A percentile compares a stretch with the other conserved stretches of the same genome.
These are phyloP conservation scores for Emmonsia crescens DNA, from an alignment of 2,329 filamentous ascomycete species.

Conservation along the genomic window DNA sequence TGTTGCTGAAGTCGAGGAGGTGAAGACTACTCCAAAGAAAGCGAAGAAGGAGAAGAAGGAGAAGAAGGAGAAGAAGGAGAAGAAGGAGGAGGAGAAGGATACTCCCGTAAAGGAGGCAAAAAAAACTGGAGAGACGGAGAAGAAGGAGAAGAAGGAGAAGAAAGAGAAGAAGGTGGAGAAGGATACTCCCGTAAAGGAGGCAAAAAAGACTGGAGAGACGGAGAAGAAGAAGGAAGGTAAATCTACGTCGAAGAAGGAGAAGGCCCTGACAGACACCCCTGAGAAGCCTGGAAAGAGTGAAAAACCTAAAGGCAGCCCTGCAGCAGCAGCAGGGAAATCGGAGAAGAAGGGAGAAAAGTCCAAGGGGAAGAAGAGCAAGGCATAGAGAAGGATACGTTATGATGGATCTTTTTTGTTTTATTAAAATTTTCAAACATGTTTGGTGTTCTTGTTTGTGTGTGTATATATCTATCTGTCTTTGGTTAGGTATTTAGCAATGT, in stretches of 20 bases:
- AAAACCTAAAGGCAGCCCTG: constrained; percentile 9
- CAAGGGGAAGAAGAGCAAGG: constrained; percentile 22
- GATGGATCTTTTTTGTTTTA: not conserved
- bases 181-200: constrained; percentile 5
- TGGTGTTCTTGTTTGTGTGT: not conserved
- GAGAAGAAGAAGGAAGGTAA: not conserved
- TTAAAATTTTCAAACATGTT: not conserved
- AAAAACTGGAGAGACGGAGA: not conserved
- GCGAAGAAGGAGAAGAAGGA: constrained; percentile 18
- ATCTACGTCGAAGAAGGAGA: not conserved
- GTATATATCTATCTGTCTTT: not conserved
- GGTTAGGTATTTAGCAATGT: not conserved
- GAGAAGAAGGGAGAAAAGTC: constrained; percentile 7
- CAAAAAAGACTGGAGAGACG: not conserved
- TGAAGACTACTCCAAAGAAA: constrained; percentile 28
- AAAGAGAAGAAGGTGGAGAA: constrained; percentile 6
- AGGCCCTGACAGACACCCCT: not conserved
- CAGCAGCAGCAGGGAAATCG: constrained; percentile 8
- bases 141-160: not conserved
- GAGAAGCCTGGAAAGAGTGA: constrained; percentile 9
- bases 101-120: not conserved
- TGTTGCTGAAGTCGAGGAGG: constrained; percentile 15
- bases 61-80: constrained; percentile 25
- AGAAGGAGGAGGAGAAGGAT: constrained; percentile 22
- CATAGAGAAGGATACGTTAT: not conserved